These are phyloP conservation scores for Psilocybe subaeruginosa DNA, from an alignment of 768 basidiomycete species.

Conservation along the genomic window DNA sequence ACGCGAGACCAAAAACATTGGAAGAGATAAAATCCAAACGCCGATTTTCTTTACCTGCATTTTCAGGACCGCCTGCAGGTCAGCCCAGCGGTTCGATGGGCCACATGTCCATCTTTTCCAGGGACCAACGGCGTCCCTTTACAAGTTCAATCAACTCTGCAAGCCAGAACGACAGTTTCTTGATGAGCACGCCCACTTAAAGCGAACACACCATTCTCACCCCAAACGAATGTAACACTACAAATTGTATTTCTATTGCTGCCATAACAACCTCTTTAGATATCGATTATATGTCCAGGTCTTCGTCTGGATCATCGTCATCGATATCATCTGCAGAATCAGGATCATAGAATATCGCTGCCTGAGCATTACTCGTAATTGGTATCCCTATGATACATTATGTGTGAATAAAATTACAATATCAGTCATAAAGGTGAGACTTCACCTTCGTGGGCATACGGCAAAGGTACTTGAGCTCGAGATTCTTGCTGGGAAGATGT, in stretches of 20 bases:
- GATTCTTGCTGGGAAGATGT: slow-evolving; percentile 82
- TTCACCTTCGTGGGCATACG: slow-evolving; percentile 86
- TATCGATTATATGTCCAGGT: slow-evolving; percentile 70
- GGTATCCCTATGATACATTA: slow-evolving; percentile 35
- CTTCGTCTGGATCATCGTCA: slow-evolving; percentile 96
- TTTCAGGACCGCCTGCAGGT: slow-evolving; percentile 8
- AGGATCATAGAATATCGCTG: slow-evolving; percentile 84
- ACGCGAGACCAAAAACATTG: slow-evolving; percentile 31
- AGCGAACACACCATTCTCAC: background rate
- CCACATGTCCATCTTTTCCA: background rate
- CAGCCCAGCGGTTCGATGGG: background rate
- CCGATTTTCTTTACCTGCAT: slow-evolving; percentile 36
- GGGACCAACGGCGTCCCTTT: slow-evolving; percentile 2
- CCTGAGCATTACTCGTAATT: slow-evolving; percentile 26
- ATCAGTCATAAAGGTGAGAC: background rate
- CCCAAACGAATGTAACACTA: background rate
- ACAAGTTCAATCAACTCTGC: slow-evolving; percentile 8
- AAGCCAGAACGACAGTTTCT: background rate
- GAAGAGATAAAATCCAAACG: slow-evolving; percentile 40
- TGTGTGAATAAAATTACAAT: background rate
- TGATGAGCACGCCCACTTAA: slow-evolving; percentile 4
- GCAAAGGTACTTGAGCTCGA: slow-evolving; percentile 82
- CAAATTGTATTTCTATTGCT: background rate
- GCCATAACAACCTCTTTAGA: background rate
- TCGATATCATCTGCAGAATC: slow-evolving; percentile 95